Base-by-base conservation (phyloP, 805 yeast genomes). In the Yamadazyma sp. region DNA sequence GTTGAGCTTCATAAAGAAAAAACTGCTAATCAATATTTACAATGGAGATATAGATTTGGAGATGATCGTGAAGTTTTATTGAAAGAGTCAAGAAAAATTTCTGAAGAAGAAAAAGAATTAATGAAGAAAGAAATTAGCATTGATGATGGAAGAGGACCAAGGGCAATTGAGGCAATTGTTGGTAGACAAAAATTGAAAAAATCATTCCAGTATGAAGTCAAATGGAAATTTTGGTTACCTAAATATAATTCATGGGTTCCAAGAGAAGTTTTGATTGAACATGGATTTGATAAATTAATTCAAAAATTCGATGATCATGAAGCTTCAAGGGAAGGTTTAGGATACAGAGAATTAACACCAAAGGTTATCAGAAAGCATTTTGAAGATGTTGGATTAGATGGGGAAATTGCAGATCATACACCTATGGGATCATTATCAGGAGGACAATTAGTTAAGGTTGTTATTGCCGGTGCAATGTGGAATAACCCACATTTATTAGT, bases 401-500 rank as follows among this genome's bases (percentile, higher is more conserved):
- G 97, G 49, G 98, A 91, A 55, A 89, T 91, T 67, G 98, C 98
- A 24, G 96, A 93, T 62, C 98, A 91, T 63, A 91, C 97, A 13
- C 96, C 96, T 35, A 70, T 91, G 76, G 97, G 98, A 16, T 86
- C 96, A 5, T 73, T 91, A 45, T 88, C 97, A 17, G 98, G 98
- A 60, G 98, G 98, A 53, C 98, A 91, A 70, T 76, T 91, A 59
- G 98, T 91, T 42, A 91, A 91, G 66, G 98, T 91, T 45, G 98
- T 91, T 42, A 91, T 91, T 69, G 98, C 98, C 10, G 98, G 98
- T 66, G 97, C 98, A 46, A 91, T 91, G 93, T 91, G 98, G 98
- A 91, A 93, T 68, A 93, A 91, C 59, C 98, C 98, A 13, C 98
- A 91, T 63, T 76, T 91, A 62, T 76, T 91, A 45, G 98, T 91